phyloP scores from a whole-genome alignment of 768 basidiomycete species.

The Tubosaeta brunneosetosa region DNA sequence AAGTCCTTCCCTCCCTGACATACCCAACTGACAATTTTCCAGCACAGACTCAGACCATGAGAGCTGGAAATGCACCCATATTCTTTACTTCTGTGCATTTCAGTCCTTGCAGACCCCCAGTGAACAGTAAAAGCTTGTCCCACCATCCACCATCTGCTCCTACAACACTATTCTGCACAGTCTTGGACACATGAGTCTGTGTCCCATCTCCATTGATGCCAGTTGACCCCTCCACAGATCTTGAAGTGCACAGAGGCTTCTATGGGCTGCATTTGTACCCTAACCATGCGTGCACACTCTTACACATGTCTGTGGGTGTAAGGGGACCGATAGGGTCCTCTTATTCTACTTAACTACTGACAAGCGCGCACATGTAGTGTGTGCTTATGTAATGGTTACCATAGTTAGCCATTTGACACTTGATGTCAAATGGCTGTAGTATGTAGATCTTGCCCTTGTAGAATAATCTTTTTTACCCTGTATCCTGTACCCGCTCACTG shows the following conservation, averaged over 20 bases:
- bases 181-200: conserved; percentile 70
- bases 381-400: too few species aligned
- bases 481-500: too few species aligned
- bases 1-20: neutral
- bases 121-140: conserved; percentile 53
- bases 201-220: neutral
- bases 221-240: conserved; percentile 38
- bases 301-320: conserved; percentile 69
- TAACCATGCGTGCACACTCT: conserved; percentile 77
- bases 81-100: conserved; percentile 58
- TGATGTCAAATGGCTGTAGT: too few species aligned
- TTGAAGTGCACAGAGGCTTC: conserved; percentile 83
- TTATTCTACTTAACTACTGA: too few species aligned
- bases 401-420: too few species aligned
- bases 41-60: conserved; percentile 47
- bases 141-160: too few species aligned
- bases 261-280: conserved; percentile 84
- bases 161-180: conserved; percentile 80
- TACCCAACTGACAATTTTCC: neutral
- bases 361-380: too few species aligned
- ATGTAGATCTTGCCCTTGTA: too few species aligned
- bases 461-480: too few species aligned
- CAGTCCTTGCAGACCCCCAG: conserved; percentile 45
- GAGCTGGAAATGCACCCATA: conserved; percentile 64
- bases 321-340: too few species aligned